These are phyloP conservation scores for Zoysia matrella DNA, from an alignment of 202 grass and related monocot genomes.

Conservation along the genomic window DNA sequence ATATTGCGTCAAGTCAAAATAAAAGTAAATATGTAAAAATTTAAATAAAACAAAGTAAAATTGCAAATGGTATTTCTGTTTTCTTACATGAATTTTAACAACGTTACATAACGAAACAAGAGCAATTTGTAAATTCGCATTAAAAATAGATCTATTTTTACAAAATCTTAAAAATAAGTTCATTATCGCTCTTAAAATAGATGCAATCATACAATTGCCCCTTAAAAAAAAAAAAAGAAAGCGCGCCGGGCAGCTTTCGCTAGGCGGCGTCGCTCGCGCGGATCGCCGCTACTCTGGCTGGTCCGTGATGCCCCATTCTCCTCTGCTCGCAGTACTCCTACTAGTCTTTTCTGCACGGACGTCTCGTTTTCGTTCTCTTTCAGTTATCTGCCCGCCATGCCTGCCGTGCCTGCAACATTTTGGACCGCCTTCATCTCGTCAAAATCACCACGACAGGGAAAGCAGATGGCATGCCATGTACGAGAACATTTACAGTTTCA, in stretches of 20 bases:
- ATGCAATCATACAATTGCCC: too few relatives aligned
- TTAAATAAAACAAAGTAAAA: too few relatives aligned
- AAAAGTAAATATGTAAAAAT: too few relatives aligned
- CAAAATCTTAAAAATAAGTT: too few relatives aligned
- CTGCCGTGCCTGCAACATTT: neutral
- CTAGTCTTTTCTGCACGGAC: neutral
- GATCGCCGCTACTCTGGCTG: constrained; percentile 12
- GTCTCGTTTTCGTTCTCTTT: constrained; percentile 48
- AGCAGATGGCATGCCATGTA: neutral
- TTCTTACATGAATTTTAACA: too few relatives aligned
- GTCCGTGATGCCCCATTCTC: neutral
- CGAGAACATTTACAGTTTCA: constrained; percentile 7
- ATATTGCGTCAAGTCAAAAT: too few relatives aligned
- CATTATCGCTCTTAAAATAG: too few relatives aligned
- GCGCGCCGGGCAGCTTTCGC: constrained; percentile 36
- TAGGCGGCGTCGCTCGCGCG: neutral
- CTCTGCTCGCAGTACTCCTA: too few relatives aligned
- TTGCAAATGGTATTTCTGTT: too few relatives aligned
- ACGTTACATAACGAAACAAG: too few relatives aligned
- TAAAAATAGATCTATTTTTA: too few relatives aligned
- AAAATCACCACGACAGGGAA: neutral
- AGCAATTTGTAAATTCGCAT: too few relatives aligned
- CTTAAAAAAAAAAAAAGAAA: constrained; percentile 48
- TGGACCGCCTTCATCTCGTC: constrained; percentile 2
- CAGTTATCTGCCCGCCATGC: neutral